These are phyloP conservation scores for Pneumocystis carinii DNA, from an alignment of 1,139 yeast species.

Conservation along the genomic window DNA sequence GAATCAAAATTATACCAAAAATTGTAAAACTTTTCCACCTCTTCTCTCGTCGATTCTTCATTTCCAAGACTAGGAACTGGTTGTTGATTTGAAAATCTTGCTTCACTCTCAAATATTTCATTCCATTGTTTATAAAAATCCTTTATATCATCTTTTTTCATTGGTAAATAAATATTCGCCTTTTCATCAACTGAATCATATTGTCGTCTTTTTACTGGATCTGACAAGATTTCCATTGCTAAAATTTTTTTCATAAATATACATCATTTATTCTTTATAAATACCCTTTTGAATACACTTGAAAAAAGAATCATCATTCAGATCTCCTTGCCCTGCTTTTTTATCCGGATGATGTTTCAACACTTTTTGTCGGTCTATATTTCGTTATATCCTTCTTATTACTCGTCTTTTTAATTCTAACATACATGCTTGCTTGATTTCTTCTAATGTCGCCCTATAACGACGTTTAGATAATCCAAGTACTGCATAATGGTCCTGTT, in stretches of 20 bases:
- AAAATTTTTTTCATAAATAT: background rate
- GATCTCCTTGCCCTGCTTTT: slow-evolving; percentile 77
- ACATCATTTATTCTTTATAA: background rate
- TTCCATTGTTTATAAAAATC: slow-evolving; percentile 89
- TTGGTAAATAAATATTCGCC: slow-evolving; percentile 77
- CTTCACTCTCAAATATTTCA: slow-evolving; percentile 80
- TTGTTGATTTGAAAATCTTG: slow-evolving; percentile 72
- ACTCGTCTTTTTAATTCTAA: background rate
- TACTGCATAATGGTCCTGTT: slow-evolving; percentile 90
- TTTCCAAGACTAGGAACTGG: slow-evolving; percentile 79
- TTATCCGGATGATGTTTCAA: slow-evolving; percentile 97
- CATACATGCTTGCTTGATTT: slow-evolving; percentile 79
- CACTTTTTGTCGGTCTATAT: slow-evolving; percentile 58
- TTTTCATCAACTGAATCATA: slow-evolving; percentile 86
- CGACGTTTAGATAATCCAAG: slow-evolving; percentile 85
- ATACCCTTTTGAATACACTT: slow-evolving; percentile 74
- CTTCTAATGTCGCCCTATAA: slow-evolving; percentile 82
- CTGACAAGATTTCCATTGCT: slow-evolving; percentile 79
- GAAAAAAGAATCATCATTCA: slow-evolving; percentile 93
- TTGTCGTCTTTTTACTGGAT: slow-evolving; percentile 74
- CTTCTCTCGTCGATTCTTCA: slow-evolving; percentile 51
- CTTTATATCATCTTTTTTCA: slow-evolving; percentile 21
- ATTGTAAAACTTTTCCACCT: slow-evolving; percentile 76
- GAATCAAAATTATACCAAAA: slow-evolving; percentile 95
- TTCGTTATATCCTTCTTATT: background rate